A percentile compares a stretch with the other conserved stretches of the same genome.
Evolutionary conservation across 1,139 yeast genomes (phyloP).

Genomic region (Diutina ranongensis): DNA sequence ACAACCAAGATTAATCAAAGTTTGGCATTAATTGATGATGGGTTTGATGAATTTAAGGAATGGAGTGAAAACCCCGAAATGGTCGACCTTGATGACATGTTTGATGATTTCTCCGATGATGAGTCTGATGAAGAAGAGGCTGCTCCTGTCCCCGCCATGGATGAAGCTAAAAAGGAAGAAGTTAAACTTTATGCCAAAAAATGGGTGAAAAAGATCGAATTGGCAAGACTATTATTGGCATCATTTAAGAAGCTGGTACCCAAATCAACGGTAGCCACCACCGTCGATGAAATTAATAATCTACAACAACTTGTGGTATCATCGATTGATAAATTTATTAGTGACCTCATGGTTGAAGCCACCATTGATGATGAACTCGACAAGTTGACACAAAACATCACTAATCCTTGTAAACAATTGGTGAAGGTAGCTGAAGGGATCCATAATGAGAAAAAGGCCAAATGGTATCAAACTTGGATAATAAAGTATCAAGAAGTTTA

Average conservation of each 20-base stretch:
- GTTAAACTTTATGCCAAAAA: conserved; percentile 28
- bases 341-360: conserved; percentile 31
- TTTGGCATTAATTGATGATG: conserved; percentile 44
- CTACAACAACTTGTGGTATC: conserved; percentile 22
- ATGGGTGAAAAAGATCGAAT: conserved; percentile 43
- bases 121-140: conserved; percentile 11
- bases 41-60: conserved; percentile 50
- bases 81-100: conserved; percentile 32
- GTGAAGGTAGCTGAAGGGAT: conserved; percentile 26
- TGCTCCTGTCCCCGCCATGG: conserved; percentile 14
- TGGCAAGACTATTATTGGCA: conserved; percentile 40
- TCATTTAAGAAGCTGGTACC: conserved; percentile 49
- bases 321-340: conserved; percentile 33
- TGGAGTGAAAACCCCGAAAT: conserved; percentile 54
- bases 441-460: conserved; percentile 27
- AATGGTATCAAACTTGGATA: conserved; percentile 44
- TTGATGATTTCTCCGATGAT: conserved; percentile 20
- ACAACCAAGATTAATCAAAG: conserved; percentile 33
- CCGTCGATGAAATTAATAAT: conserved; percentile 25
- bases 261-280: conserved; percentile 19
- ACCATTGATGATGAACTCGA: conserved; percentile 17
- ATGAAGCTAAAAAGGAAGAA: conserved; percentile 12
- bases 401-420: conserved; percentile 21
- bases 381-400: conserved; percentile 16
- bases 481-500: conserved; percentile 18